Conservation (phyloP, 2,329 filamentous ascomycete species). For the Aspergillus pseudotamarii region DNA sequence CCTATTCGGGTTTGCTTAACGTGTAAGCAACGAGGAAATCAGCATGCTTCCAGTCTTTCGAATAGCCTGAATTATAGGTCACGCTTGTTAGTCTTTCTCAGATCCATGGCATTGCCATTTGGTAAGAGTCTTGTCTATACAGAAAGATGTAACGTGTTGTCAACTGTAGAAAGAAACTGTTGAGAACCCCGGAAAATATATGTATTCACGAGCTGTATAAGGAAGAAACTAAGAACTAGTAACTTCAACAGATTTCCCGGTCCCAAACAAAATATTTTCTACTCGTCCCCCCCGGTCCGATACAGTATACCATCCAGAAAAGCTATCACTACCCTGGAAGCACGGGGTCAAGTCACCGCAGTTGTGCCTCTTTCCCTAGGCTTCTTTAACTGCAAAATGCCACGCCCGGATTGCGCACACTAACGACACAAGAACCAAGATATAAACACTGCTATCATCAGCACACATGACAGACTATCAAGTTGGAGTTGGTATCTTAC, state of each 20-base stretch:
- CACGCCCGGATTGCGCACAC: no score
- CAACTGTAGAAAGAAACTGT: no score
- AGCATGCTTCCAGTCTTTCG: no score
- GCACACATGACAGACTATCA: background rate
- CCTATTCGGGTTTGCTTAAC: no score
- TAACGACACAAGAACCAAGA: background rate
- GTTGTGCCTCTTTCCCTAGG: background rate
- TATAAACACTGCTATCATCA: background rate
- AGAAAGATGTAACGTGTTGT: no score
- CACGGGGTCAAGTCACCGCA: background rate
- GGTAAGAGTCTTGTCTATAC: no score
- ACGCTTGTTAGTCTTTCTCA: no score
- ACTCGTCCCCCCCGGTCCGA: background rate
- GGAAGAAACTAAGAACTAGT: background rate
- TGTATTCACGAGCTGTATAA: background rate
- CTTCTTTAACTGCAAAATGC: background rate
- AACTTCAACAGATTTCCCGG: background rate
- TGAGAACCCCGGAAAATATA: background rate
- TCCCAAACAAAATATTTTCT: background rate
- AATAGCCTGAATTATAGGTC: no score
- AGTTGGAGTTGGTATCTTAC: background rate
- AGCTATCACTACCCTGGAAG: no score
- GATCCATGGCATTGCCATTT: no score
- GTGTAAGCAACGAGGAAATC: no score
- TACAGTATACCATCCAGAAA: no score